Evolutionary conservation across 495 filamentous ascomycete species (phyloP).

Genomic region (Aspergillus cavernicola): DNA sequence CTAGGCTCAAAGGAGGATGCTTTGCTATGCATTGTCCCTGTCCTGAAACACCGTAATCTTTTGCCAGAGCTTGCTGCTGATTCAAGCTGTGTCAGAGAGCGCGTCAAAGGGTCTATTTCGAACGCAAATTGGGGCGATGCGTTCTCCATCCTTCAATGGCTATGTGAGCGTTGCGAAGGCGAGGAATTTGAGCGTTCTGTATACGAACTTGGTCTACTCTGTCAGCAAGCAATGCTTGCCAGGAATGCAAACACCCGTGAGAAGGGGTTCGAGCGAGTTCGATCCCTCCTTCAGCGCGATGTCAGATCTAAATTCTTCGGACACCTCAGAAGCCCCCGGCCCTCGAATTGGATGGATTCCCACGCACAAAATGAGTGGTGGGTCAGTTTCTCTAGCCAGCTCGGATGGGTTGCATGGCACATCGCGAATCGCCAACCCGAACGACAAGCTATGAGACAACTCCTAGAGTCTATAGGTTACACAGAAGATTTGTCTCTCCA

Average conservation of each 20-base stretch:
- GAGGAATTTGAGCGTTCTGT: slow-evolving; percentile 25
- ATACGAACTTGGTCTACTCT: slow-evolving; percentile 28
- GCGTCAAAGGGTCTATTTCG: slow-evolving; percentile 11
- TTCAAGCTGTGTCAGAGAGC: slow-evolving; percentile 10
- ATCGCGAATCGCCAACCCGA: slow-evolving; percentile 12
- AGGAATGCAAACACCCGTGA: slow-evolving; percentile 6
- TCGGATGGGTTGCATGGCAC: slow-evolving; percentile 32
- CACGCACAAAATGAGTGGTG: slow-evolving; percentile 12
- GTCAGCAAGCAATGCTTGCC: slow-evolving; percentile 24
- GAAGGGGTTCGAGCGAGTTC: slow-evolving; percentile 12
- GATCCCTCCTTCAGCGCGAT: slow-evolving; percentile 13
- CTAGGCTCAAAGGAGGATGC: slow-evolving; percentile 37
- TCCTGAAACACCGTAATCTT: slow-evolving; percentile 17
- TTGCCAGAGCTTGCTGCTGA: slow-evolving; percentile 29
- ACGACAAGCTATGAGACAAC: slow-evolving; percentile 1
- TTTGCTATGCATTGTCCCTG: slow-evolving; percentile 33
- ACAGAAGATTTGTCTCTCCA: neutral
- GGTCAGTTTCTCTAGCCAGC: slow-evolving; percentile 18
- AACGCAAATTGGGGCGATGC: slow-evolving; percentile 22
- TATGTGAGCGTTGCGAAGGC: slow-evolving; percentile 26
- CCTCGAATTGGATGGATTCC: slow-evolving; percentile 13
- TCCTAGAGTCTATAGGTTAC: slow-evolving; percentile 6
- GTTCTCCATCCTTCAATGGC: slow-evolving; percentile 24
- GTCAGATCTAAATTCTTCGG: slow-evolving; percentile 9
- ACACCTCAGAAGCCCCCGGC: neutral